Evolutionary conservation across 352 stramenopile species (phyloP).

Genomic region (Globisporangium abappressorium): DNA sequence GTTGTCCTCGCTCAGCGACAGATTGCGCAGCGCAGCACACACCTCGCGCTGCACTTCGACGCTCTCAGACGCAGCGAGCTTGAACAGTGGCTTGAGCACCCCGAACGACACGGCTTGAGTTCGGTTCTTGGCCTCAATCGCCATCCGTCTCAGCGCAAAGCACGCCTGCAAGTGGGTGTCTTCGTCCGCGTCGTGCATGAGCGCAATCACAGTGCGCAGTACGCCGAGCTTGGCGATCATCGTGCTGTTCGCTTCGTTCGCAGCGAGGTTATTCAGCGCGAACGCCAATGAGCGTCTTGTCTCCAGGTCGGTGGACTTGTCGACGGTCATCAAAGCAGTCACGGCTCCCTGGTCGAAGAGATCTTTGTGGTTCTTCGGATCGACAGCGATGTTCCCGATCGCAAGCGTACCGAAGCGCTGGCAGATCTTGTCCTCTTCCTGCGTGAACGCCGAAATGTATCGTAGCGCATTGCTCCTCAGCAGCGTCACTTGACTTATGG

Average conservation of each 20-base stretch:
- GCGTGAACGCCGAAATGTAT: constrained; percentile 85
- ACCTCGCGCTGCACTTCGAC: constrained; percentile 93
- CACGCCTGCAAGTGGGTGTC: constrained; percentile 93
- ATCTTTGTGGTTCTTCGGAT: constrained; percentile 86
- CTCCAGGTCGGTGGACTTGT: constrained; percentile 84
- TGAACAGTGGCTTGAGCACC: constrained; percentile 88
- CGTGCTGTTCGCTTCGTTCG: constrained; percentile 88
- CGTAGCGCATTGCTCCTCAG: constrained; percentile 83
- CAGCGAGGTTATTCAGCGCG: constrained; percentile 93
- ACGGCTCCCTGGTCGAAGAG: constrained; percentile 92
- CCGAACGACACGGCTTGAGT: constrained; percentile 91
- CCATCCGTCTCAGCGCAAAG: constrained; percentile 92
- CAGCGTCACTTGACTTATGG: constrained; percentile 86
- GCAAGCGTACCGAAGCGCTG: constrained; percentile 90
- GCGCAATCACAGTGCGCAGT: constrained; percentile 73
- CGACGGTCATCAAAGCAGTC: constrained; percentile 86
- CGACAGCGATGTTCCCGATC: constrained; percentile 91
- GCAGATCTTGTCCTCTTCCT: constrained; percentile 73
- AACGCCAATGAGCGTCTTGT: constrained; percentile 92
- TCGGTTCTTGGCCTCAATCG: constrained; percentile 87
- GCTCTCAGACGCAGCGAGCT: constrained; percentile 80
- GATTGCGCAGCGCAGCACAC: constrained; percentile 89
- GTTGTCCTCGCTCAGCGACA: constrained; percentile 91
- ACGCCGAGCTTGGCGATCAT: constrained; percentile 87
- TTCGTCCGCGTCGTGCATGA: constrained; percentile 88